phyloP scores from a whole-genome alignment of 192 early-diverging fungal species.

The Phycomyces nitens region DNA sequence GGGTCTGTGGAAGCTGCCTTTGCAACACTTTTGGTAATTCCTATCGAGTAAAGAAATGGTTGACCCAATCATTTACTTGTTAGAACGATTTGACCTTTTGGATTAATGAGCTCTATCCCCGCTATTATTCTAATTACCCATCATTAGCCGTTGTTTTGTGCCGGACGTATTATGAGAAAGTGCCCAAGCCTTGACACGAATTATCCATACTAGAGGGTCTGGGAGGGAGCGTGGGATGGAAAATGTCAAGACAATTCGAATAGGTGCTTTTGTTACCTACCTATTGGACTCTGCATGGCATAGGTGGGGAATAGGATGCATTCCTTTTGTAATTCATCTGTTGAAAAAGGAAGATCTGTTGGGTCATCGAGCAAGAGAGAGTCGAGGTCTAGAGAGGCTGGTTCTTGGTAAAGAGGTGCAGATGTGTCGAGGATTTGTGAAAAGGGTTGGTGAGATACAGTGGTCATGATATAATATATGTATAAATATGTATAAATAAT shows the following conservation, averaged over 20 bases:
- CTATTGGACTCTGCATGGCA: constrained; percentile 32
- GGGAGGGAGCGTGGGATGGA: not conserved
- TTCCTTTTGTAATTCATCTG: constrained; percentile 5
- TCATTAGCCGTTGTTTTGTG: constrained; percentile 26
- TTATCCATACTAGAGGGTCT: constrained; percentile 30
- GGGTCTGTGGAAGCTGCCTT: constrained; percentile 21
- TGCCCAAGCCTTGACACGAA: constrained; percentile 34
- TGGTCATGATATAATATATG: no score
- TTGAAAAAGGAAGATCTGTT: no score
- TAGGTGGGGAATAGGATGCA: constrained; percentile 51
- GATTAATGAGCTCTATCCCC: no score
- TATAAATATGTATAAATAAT: no score
- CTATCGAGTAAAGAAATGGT: constrained; percentile 13
- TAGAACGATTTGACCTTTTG: not conserved
- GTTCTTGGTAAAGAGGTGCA: no score
- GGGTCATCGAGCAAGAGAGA: no score
- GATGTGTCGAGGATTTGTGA: no score
- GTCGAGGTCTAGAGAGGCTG: no score
- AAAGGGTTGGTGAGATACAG: no score
- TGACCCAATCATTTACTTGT: constrained; percentile 1
- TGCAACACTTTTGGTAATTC: constrained; percentile 29
- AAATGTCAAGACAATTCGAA: no score
- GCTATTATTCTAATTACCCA: constrained; percentile 16
- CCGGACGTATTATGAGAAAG: constrained; percentile 27
- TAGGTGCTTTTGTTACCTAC: no score